Conservation (phyloP, 2,329 filamentous ascomycete genomes). For the Coniochaeta sp. region DNA sequence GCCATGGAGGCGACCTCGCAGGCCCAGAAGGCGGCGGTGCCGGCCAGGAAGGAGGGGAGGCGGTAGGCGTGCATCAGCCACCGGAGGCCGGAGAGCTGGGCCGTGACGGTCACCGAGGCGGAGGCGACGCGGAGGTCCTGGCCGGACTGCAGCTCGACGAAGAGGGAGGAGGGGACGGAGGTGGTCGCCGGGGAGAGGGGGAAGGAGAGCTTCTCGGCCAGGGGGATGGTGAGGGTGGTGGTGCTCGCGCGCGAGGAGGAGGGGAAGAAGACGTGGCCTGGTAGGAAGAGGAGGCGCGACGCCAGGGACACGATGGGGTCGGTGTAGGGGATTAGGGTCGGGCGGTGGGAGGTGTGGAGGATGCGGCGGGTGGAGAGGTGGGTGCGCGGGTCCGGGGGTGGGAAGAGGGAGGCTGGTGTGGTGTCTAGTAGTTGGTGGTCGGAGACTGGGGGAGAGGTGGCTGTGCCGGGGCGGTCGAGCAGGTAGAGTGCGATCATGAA, state of each 20-base stretch:
- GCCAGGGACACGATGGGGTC: conserved; percentile 60
- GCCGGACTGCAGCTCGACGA: conserved; percentile 61
- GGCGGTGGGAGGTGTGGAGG: conserved; percentile 59
- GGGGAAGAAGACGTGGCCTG: conserved; percentile 62
- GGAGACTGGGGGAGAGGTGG: conserved; percentile 11
- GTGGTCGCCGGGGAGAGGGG: conserved; percentile 27
- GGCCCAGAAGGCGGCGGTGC: conserved; percentile 68
- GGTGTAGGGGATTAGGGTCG: conserved; percentile 72
- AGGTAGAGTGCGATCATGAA: conserved; percentile 87
- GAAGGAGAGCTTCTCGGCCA: conserved; percentile 71
- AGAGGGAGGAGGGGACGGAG: conserved; percentile 15
- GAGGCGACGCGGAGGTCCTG: conserved; percentile 70
- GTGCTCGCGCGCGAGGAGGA: conserved; percentile 44
- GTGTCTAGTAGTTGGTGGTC: conserved; percentile 14
- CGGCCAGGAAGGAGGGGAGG: conserved; percentile 58
- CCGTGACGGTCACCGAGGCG: conserved; percentile 60
- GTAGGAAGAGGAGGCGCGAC: conserved; percentile 54
- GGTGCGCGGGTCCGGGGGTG: conserved; percentile 14
- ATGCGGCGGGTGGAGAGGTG: conserved; percentile 32
- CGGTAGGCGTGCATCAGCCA: conserved; percentile 86
- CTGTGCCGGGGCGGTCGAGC: conserved; percentile 33
- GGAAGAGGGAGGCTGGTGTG: conserved; percentile 8
- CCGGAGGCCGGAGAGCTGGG: conserved; percentile 66
- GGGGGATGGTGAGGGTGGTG: conserved; percentile 53
- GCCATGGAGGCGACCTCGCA: conserved; percentile 63